Evolutionary conservation across 2,329 filamentous ascomycete species (phyloP).

Genomic region (Aspergillus sp.): DNA sequence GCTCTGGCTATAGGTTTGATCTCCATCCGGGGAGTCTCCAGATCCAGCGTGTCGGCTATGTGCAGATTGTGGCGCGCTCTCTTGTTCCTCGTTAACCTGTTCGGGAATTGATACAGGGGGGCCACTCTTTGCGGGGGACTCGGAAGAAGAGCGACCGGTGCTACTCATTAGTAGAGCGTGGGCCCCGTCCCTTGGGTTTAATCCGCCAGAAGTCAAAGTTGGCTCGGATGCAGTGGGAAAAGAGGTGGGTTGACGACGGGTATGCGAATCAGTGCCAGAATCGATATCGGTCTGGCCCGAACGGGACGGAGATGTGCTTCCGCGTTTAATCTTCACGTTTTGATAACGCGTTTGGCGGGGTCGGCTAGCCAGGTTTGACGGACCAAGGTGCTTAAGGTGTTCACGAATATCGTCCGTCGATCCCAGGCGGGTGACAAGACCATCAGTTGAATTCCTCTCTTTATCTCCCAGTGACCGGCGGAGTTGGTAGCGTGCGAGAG

Average conservation of each 20-base stretch:
- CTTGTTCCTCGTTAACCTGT: constrained; percentile 30
- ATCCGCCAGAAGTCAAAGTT: constrained; percentile 50
- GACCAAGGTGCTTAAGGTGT: constrained; percentile 63
- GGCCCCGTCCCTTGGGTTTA: constrained; percentile 64
- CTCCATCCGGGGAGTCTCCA: constrained; percentile 18
- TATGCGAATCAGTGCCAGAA: constrained; percentile 39
- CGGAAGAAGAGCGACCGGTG: constrained; percentile 21
- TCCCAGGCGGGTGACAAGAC: constrained; percentile 47
- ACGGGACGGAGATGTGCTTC: constrained; percentile 35
- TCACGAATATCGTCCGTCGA: constrained; percentile 57
- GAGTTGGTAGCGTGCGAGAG: constrained; percentile 41
- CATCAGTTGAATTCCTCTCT: constrained; percentile 26
- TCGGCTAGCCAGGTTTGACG: constrained; percentile 61
- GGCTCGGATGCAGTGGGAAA: neutral
- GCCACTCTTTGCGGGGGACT: constrained; percentile 25
- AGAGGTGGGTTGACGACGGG: constrained; percentile 18
- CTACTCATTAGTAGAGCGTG: constrained; percentile 60
- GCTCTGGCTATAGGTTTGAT: constrained; percentile 22
- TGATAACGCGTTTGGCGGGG: constrained; percentile 62
- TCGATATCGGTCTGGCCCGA: constrained; percentile 36
- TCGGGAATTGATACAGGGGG: constrained; percentile 32
- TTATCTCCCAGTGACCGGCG: constrained; percentile 35
- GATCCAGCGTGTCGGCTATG: constrained; percentile 24
- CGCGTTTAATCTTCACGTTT: constrained; percentile 66
- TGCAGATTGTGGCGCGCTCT: constrained; percentile 23